Base-by-base conservation (phyloP, 2,329 filamentous ascomycete genomes). In the Fusarium veterinarium region DNA sequence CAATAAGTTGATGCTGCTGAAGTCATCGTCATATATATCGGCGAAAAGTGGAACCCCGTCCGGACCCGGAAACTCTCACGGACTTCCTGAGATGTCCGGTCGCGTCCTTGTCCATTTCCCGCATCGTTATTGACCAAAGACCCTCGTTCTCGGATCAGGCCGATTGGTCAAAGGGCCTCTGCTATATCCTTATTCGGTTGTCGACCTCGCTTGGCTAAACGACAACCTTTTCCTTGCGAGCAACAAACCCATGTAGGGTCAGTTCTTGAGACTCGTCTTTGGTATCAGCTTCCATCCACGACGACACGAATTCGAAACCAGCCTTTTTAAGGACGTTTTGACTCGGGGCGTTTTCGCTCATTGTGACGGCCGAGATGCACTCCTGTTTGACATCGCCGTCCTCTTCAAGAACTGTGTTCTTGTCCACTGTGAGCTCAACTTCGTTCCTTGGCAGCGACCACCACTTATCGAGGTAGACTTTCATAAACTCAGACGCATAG, bases 401-500 rank as follows among this genome's bases (percentile, higher is more conserved):
- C 11, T 77, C 76, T 17, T 68, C 76, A 30, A n/a, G 73, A 20
- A 85, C 78, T 13, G 83, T 84, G 64, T 73, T 73, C 71, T 61
- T 76, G 38, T 85, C 83, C 25, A 88, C 86, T 66, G 80, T 77
- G n/a, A 87, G 31, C 73, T 83, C 84, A 8, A 81, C 78, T 71
- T 83, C 83, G 52, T 78, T 81, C 69, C 88, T 80, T 40, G 86
- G 86, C 71, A 91, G 81, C 58, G 77, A 76, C 81, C 84, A 86
- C 83, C 86, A 91, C 16, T 80, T 76, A 16, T 75, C 67, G 17
- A 88, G 67, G 58, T 86, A 86, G 3, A 78, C 88, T 57, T 69
- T 78, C 41, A 91, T 66, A 48, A 90, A 87, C 79, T 91, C 89
- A 3, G 86, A 89, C 38, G 85, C 88, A 72, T 88, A 85, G 8